Evolutionary conservation across 306 rosid species (phyloP), one percentile per base, ranked within the genome.

Genomic region (Citrullus amarus): DNA sequence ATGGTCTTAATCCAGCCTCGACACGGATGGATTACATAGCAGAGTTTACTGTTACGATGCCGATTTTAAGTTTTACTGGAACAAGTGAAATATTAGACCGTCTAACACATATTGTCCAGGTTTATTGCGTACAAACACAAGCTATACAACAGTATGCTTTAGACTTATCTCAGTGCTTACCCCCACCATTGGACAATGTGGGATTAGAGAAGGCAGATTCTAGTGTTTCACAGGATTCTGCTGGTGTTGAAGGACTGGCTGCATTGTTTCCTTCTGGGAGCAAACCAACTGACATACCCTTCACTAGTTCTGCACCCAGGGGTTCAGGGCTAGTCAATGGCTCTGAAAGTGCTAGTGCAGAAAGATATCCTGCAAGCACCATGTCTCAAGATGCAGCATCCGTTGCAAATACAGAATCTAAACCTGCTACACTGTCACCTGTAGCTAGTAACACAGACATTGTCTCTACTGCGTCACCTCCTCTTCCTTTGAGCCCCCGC

Each of bases 101-200:
- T 72, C 89, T 90, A 20, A 96, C 92, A 77, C 96, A 96, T 79
- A 82, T 88, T 80, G 89, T 92, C 84, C 98, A 89, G 89, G 96
- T 96, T 80, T 96, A 91, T 89, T 96, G 99, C 83, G 99, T 96
- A 82, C 98, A 96, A 86, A 96, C 99, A 63, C 94, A 86, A 83
- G 99, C 99, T 78, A 96, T 96, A 85, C 99, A 93, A 81, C 97
- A 96, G 80, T 96, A 96, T 89, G 99, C 99, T 79, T 88, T 96
- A 91, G 94, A 96, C 79, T 89, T 96, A 72, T 86, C 94, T 65
- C 96, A 91, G 85, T 96, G 99, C 85, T 89, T 96, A 84, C 99
- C 99, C 36, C 93, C 98, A 1, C 98, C 92, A 0, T 46, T 89
- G 65, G 98, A 93, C 83, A 88, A 88, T 78, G 75, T 84, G 44